phyloP scores from a whole-genome alignment of 768 basidiomycete genomes.

The Hypholoma fasciculare region DNA sequence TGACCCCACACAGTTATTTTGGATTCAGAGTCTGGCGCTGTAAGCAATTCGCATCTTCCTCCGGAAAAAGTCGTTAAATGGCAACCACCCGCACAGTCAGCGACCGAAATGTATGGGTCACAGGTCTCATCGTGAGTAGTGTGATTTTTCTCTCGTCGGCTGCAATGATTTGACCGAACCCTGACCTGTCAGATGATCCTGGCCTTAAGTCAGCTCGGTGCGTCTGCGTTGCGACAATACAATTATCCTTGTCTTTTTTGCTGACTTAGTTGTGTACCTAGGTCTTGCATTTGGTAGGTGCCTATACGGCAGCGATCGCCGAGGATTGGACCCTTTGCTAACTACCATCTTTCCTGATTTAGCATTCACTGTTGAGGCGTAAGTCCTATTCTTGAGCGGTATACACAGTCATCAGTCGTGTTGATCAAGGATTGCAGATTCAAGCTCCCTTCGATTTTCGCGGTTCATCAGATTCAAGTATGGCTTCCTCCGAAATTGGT shows the following conservation, averaged over 20 bases:
- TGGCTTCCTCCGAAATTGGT: conserved; percentile 9
- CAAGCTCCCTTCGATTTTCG: conserved; percentile 38
- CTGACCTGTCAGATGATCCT: conserved; percentile 39
- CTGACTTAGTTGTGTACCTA: conserved; percentile 11
- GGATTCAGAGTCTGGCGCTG: conserved; percentile 67
- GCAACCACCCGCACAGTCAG: conserved; percentile 45
- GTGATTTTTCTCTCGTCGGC: not conserved
- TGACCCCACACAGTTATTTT: conserved; percentile 43
- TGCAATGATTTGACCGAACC: not conserved
- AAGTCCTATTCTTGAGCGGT: conserved; percentile 10
- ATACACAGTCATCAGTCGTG: not conserved
- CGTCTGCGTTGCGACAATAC: conserved; percentile 1
- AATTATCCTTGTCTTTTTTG: not conserved
- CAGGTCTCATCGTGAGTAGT: conserved; percentile 50
- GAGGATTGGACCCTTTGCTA: not conserved
- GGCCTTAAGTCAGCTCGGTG: conserved; percentile 51
- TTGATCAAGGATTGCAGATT: conserved; percentile 30
- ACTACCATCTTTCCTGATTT: conserved; percentile 1
- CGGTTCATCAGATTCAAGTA: conserved; percentile 48
- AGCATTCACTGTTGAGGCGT: conserved; percentile 54
- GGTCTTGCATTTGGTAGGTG: conserved; percentile 40
- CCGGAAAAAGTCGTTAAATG: not conserved
- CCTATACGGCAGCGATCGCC: not conserved
- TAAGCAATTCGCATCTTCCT: conserved; percentile 26
- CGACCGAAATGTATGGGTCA: conserved; percentile 51